Evolutionary conservation across 257 asterid genomes (phyloP).

Genomic region (Nicotiana benthamiana): DNA sequence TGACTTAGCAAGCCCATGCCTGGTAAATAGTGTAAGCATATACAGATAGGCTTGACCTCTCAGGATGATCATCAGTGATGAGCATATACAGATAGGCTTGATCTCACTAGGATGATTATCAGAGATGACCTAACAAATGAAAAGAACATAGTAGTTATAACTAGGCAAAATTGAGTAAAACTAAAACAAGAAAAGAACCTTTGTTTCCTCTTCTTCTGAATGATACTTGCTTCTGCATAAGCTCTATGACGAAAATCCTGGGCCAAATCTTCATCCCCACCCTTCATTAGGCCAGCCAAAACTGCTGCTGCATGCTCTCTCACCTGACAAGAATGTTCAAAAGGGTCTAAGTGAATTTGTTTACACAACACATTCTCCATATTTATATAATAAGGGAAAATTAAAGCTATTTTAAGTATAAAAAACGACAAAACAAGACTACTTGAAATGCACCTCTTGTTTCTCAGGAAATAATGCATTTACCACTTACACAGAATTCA

Average conservation of each 20-base stretch:
- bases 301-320: conserved; percentile 99
- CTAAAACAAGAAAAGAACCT: conserved; percentile 39
- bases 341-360: not conserved
- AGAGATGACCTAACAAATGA: not conserved
- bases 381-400: not conserved
- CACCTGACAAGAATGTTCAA: conserved; percentile 42
- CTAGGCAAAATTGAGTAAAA: not conserved
- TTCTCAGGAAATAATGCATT: not conserved
- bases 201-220: conserved; percentile 57
- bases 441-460: not conserved
- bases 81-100: not conserved
- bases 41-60: not conserved
- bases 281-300: conserved; percentile 94
- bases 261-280: conserved; percentile 66
- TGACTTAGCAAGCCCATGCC: no score
- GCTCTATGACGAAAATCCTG: conserved; percentile 81
- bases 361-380: not conserved
- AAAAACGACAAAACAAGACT: not conserved
- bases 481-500: not conserved
- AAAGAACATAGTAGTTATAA: not conserved
- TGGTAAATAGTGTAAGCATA: not conserved
- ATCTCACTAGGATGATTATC: not conserved
- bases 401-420: not conserved
- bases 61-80: not conserved
- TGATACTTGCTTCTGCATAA: conserved; percentile 56